These are phyloP conservation scores for Neurospora pannonica DNA, from an alignment of 495 filamentous ascomycete species.

Conservation along the genomic window DNA sequence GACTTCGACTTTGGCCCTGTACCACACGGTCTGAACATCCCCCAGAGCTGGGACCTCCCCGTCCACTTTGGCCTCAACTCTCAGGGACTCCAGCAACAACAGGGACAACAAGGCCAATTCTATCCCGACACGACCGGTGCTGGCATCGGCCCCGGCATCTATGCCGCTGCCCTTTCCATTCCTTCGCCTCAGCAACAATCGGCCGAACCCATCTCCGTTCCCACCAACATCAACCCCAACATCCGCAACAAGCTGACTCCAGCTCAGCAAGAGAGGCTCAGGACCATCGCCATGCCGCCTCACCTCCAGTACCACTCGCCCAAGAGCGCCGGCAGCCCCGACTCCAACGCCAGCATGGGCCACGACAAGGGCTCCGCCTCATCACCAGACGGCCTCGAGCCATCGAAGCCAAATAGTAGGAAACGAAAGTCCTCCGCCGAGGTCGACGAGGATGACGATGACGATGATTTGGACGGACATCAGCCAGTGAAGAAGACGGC, in stretches of 20 bases:
- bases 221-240: constrained; percentile 11
- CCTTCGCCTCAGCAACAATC: constrained; percentile 5
- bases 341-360: constrained; percentile 27
- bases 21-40: not conserved
- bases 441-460: constrained; percentile 37
- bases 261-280: constrained; percentile 44
- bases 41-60: constrained; percentile 21
- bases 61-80: constrained; percentile 16
- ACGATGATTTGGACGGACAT: constrained; percentile 46
- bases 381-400: constrained; percentile 37
- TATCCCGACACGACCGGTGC: constrained; percentile 12
- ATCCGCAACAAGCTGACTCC: constrained; percentile 32
- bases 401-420: constrained; percentile 36
- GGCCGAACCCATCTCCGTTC: constrained; percentile 3
- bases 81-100: constrained; percentile 19
- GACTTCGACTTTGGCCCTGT: constrained; percentile 11
- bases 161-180: constrained; percentile 2
- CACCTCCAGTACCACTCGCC: constrained; percentile 47
- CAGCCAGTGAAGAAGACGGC: constrained; percentile 87
- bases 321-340: constrained; percentile 39
- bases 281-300: constrained; percentile 47
- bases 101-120: constrained; percentile 13
- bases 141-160: constrained; percentile 6
- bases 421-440: constrained; percentile 59
- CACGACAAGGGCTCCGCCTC: constrained; percentile 34